Evolutionary conservation across 1,139 yeast species (phyloP), one percentile per base, ranked within the genome.

Genomic region (Yamadazyma pseudoaaseri): DNA sequence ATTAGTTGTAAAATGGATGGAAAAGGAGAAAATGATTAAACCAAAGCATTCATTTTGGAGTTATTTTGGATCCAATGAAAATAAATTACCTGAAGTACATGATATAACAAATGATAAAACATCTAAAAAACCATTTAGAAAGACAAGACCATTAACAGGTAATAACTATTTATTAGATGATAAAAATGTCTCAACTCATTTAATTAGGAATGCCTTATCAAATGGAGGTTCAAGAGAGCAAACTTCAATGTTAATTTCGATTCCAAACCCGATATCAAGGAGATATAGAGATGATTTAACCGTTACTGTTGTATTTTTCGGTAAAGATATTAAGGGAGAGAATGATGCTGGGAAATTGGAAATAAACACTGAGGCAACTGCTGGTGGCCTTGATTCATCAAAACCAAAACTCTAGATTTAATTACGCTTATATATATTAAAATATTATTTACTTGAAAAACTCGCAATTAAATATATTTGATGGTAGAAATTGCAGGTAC

Each of bases 211-310:
- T 58, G 97, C 98, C 0, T 70, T 92, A 37, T 90, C 96, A 34
- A 76, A 75, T 44, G 96, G 97, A 7, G 96, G 95, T 2, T 80
- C 85, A 23, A 75, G 78, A 44, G 96, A 90, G 40, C 92, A 86
- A 49, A 87, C 90, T 1, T 79, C 90, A 10, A 85, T 94, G 77
- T 66, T 92, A 40, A 82, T 90, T 15, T 83, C 95, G 34, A 89
- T 92, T 37, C 97, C 98, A n/a, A 78, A 87, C 24, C 97, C 98
- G 1, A 76, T 85, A 44, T 85, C 96, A 14, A 79, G 98, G 59
- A 75, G 87, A 32, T 92, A 90, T 60, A 78, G 98, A 58, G 98
- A 92, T 62, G 98, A 92, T 56, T 70, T 92, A 52, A 90, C 97
- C 0, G 97, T 90, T 7, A 89, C 97, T 3, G 98, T 92, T 16